phyloP scores from a whole-genome alignment of 2,329 filamentous ascomycete genomes.

The Alternaria burnsii region DNA sequence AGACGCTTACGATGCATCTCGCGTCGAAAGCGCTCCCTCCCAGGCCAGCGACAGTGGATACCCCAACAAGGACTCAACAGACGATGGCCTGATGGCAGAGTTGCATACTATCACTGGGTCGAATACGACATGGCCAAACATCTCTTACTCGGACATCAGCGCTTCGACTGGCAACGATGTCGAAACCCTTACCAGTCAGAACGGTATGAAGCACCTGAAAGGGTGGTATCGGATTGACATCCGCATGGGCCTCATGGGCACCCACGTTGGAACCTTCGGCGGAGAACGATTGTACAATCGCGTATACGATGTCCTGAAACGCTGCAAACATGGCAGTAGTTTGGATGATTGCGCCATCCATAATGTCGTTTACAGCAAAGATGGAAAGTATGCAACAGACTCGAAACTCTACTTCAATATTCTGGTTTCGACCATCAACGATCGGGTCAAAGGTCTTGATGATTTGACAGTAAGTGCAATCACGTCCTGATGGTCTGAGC shows the following conservation, averaged over 20 bases:
- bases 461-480: conserved; percentile 2
- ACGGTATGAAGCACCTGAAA: neutral
- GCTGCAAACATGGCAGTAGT: neutral
- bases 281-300: conserved; percentile 9
- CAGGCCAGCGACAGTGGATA: neutral
- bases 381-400: neutral
- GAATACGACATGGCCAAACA: neutral
- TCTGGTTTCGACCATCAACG: neutral
- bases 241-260: neutral
- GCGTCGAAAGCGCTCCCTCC: neutral
- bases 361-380: neutral
- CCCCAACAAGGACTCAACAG: neutral
- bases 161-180: neutral
- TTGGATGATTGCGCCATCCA: neutral
- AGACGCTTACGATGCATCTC: neutral
- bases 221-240: conserved; percentile 10
- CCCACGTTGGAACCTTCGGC: conserved; percentile 9
- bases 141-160: neutral
- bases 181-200: neutral
- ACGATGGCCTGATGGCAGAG: neutral
- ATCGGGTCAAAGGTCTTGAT: neutral
- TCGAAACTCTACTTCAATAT: neutral
- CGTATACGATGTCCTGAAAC: conserved; percentile 2
- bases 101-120: neutral
- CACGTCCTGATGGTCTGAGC: no score